Percentiles rank a stretch among this genome's conserved stretches.
Evolutionary conservation across 1,139 yeast genomes (phyloP).

Genomic region (Sugiyamaella sp.): DNA sequence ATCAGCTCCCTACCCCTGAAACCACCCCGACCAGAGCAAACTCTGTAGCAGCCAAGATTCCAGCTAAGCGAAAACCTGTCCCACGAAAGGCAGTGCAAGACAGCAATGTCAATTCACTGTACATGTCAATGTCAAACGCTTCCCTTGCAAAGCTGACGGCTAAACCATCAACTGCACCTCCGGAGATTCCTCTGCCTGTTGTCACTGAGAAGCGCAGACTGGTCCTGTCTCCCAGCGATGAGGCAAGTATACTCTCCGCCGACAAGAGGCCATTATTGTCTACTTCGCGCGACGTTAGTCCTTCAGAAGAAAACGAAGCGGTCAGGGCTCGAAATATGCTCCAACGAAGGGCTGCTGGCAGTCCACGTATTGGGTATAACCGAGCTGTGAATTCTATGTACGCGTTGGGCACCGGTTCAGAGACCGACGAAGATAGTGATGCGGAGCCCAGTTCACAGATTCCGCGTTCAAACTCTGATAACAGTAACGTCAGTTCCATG

Average conservation of each 20-base stretch:
- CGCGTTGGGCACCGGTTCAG: not conserved
- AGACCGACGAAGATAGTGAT: not conserved
- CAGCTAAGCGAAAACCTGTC: slow-evolving; percentile 1
- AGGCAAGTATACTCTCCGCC: slow-evolving; percentile 9
- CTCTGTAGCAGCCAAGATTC: not conserved
- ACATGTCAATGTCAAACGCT: not conserved
- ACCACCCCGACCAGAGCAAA: slow-evolving; percentile 8
- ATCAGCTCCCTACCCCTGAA: slow-evolving; percentile 8
- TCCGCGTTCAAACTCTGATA: slow-evolving; percentile 21
- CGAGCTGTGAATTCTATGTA: slow-evolving; percentile 20
- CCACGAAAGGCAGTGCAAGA: not conserved
- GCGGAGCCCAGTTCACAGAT: slow-evolving; percentile 4
- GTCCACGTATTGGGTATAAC: slow-evolving; percentile 1
- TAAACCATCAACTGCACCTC: slow-evolving; percentile 13
- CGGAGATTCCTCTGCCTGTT: slow-evolving; percentile 20
- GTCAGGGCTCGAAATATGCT: slow-evolving; percentile 16
- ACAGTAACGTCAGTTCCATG: slow-evolving; percentile 12
- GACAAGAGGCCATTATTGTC: slow-evolving; percentile 22
- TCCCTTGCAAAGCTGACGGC: not conserved
- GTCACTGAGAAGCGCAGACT: slow-evolving; percentile 13
- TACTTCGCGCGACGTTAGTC: slow-evolving; percentile 13
- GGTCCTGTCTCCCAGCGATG: slow-evolving; percentile 16
- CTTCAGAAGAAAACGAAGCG: slow-evolving; percentile 16
- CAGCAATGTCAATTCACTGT: not conserved
- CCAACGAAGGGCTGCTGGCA: slow-evolving; percentile 5